phyloP scores from a whole-genome alignment of 2,329 filamentous ascomycete species.

The Dactylellina haptotyla region DNA sequence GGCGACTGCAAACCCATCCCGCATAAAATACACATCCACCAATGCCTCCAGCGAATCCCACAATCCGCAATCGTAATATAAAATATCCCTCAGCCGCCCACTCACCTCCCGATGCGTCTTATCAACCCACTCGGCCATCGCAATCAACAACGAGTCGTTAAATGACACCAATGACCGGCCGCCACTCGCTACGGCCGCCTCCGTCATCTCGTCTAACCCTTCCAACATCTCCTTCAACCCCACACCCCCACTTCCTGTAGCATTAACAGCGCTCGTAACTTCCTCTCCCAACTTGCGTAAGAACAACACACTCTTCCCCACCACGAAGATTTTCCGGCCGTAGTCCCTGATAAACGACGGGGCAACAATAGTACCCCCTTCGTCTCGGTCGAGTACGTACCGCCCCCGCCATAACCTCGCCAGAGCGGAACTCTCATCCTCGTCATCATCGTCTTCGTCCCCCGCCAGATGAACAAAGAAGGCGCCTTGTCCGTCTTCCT shows the following conservation, averaged over 20 bases:
- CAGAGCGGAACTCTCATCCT: conserved; percentile 64
- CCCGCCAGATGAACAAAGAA: conserved; percentile 73
- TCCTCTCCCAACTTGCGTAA: conserved; percentile 75
- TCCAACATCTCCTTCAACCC: conserved; percentile 59
- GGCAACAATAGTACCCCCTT: conserved; percentile 71
- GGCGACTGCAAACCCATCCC: conserved; percentile 68
- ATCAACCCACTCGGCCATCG: conserved; percentile 80
- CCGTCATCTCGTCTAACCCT: conserved; percentile 61
- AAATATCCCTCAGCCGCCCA: conserved; percentile 70
- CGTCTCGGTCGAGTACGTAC: conserved; percentile 73
- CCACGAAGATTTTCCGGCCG: conserved; percentile 78
- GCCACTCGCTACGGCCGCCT: conserved; percentile 65
- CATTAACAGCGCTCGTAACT: conserved; percentile 58
- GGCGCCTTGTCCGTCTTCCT: conserved; percentile 69
- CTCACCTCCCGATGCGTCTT: conserved; percentile 78
- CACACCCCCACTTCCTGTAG: neutral
- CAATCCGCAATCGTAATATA: conserved; percentile 77
- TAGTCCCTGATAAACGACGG: conserved; percentile 79
- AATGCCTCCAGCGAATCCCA: conserved; percentile 73
- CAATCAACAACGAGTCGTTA: conserved; percentile 75
- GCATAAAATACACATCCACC: conserved; percentile 78
- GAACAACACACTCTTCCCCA: conserved; percentile 88
- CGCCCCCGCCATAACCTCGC: conserved; percentile 79
- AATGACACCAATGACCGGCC: conserved; percentile 68
- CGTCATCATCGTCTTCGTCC: conserved; percentile 51